Conservation (phyloP, 2,329 filamentous ascomycete species). For the Verticillium alfalfae region DNA sequence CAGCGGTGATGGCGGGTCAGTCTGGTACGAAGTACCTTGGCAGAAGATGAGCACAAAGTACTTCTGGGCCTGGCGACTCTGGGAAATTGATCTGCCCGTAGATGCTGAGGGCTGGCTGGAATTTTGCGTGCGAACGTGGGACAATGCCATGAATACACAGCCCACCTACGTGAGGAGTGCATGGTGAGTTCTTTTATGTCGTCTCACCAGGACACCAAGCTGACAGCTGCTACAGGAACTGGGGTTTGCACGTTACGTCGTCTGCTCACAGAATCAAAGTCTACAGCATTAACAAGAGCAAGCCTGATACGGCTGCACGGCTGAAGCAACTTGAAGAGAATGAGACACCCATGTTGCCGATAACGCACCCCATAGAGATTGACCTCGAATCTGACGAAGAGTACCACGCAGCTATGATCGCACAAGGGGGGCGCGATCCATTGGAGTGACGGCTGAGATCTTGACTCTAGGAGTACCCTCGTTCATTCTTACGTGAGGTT, state of each 20-base stretch:
- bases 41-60: conserved; percentile 58
- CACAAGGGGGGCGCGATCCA: background rate
- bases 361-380: conserved; percentile 46
- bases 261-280: conserved; percentile 55
- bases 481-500: no score
- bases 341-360: conserved; percentile 40
- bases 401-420: conserved; percentile 28
- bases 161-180: conserved; percentile 46
- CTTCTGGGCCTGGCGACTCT: conserved; percentile 58
- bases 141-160: conserved; percentile 57
- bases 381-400: conserved; percentile 41
- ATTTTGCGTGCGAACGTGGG: conserved; percentile 54
- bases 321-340: conserved; percentile 45
- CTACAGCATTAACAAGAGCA: conserved; percentile 56
- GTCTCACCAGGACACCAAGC: background rate
- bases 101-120: conserved; percentile 59
- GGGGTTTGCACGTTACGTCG: conserved; percentile 60
- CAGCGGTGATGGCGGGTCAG: conserved; percentile 55
- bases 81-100: conserved; percentile 57
- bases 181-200: conserved; percentile 25
- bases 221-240: conserved; percentile 33
- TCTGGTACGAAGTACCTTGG: conserved; percentile 58
- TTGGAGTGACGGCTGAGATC: background rate
- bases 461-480: no score
- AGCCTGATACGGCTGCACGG: conserved; percentile 38